Evolutionary conservation across 768 basidiomycete species (phyloP).

Genomic region (Lyophyllum semitale): DNA sequence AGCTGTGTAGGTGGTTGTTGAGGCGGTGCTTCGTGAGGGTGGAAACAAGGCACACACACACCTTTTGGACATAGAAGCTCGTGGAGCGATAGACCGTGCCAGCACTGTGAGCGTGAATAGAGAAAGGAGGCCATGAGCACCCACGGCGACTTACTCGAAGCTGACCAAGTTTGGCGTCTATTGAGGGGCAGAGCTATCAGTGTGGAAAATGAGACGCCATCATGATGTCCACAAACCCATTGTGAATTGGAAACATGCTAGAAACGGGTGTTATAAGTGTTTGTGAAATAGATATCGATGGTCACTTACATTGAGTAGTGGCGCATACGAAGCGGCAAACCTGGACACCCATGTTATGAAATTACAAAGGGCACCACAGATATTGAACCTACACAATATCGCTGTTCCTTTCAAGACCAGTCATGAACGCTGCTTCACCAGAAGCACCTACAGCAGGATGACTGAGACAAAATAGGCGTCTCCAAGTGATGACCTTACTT

Average conservation of each 20-base stretch:
- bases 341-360: constrained; percentile 1
- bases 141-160: constrained; percentile 47
- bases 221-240: constrained; percentile 41
- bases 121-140: neutral
- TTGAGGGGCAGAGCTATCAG: neutral
- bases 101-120: constrained; percentile 32
- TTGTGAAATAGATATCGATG: too few species aligned
- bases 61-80: constrained; percentile 62
- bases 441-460: constrained; percentile 34
- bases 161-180: constrained; percentile 56
- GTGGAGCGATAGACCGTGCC: constrained; percentile 52
- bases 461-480: neutral
- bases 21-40: neutral
- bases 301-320: constrained; percentile 45
- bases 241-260: constrained; percentile 50
- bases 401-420: constrained; percentile 49
- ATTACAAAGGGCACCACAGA: neutral
- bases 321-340: constrained; percentile 55
- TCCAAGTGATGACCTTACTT: constrained; percentile 30
- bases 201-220: neutral
- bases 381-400: constrained; percentile 32
- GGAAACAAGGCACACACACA: constrained; percentile 21
- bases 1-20: constrained; percentile 38
- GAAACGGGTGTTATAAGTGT: constrained; percentile 4
- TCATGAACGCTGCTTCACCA: constrained; percentile 66